phyloP scores from a whole-genome alignment of 2,329 filamentous ascomycete genomes.

The Madurella mycetomatis region DNA sequence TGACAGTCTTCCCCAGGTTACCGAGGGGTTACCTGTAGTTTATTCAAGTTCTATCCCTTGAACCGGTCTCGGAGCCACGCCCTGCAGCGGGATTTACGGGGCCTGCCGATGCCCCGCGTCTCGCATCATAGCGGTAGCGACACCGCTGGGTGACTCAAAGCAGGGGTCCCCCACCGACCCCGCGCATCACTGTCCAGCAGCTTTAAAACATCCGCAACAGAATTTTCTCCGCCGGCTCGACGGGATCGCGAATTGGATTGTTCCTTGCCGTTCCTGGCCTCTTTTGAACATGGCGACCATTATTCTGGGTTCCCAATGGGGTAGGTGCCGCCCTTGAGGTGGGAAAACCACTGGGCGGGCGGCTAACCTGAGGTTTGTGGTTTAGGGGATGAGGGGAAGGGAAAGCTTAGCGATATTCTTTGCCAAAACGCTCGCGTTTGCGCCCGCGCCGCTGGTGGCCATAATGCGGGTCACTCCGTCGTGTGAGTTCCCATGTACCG shows the following conservation, averaged over 20 bases:
- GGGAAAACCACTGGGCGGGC: background rate
- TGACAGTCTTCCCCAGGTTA: too few species aligned
- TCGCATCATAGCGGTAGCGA: background rate
- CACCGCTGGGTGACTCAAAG: slow-evolving; percentile 11
- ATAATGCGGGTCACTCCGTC: slow-evolving; percentile 55
- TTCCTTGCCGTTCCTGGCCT: slow-evolving; percentile 7
- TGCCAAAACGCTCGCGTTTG: slow-evolving; percentile 50
- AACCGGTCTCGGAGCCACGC: background rate
- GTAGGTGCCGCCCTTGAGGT: slow-evolving; percentile 37
- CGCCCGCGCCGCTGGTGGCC: slow-evolving; percentile 55
- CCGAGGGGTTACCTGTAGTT: too few species aligned
- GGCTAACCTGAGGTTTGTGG: slow-evolving; percentile 2
- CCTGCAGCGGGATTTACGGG: background rate
- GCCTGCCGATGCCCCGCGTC: background rate
- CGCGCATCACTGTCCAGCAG: slow-evolving; percentile 3
- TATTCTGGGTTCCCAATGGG: slow-evolving; percentile 56
- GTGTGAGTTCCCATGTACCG: slow-evolving; percentile 21
- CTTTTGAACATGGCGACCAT: slow-evolving; percentile 45
- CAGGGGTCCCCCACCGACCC: slow-evolving; percentile 14
- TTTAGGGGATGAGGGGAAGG: slow-evolving; percentile 32
- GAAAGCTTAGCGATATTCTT: slow-evolving; percentile 57
- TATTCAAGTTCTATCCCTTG: too few species aligned
- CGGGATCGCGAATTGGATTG: slow-evolving; percentile 9
- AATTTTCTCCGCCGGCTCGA: slow-evolving; percentile 2
- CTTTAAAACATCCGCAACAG: slow-evolving; percentile 10